Evolutionary conservation across 768 basidiomycete genomes (phyloP).

Genomic region (Tephrocybe sp.): DNA sequence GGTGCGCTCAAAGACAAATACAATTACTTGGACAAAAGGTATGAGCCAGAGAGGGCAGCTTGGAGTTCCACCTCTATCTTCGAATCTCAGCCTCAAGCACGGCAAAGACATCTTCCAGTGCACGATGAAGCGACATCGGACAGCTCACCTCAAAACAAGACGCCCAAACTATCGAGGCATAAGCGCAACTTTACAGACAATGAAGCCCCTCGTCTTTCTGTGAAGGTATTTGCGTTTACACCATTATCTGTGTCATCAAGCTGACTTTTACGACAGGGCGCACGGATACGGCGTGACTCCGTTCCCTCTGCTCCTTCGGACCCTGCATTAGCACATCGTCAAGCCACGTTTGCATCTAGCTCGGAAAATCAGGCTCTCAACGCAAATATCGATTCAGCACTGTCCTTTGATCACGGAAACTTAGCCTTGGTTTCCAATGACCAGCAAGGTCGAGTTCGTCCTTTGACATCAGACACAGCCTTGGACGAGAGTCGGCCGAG

Average conservation of each 20-base stretch:
- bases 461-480: not conserved
- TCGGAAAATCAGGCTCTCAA: slow-evolving; percentile 12
- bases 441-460: slow-evolving; percentile 11
- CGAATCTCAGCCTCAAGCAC: not conserved
- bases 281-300: not conserved
- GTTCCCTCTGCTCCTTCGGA: not conserved
- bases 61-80: not conserved
- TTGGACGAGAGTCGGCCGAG: not conserved
- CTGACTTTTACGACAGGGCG: slow-evolving; percentile 6
- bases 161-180: slow-evolving; percentile 19
- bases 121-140: slow-evolving; percentile 36
- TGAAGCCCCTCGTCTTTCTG: slow-evolving; percentile 17
- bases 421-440: slow-evolving; percentile 11
- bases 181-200: slow-evolving; percentile 39
- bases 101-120: slow-evolving; percentile 11
- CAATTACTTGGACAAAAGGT: slow-evolving; percentile 15
- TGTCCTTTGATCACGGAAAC: slow-evolving; percentile 21
- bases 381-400: slow-evolving; percentile 1
- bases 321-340: slow-evolving; percentile 4
- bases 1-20: slow-evolving; percentile 14
- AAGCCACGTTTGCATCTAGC: slow-evolving; percentile 2
- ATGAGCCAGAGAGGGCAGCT: slow-evolving; percentile 7
- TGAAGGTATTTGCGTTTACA: not conserved
- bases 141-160: slow-evolving; percentile 23
- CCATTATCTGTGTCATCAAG: not conserved